phyloP scores from a whole-genome alignment of 208 protist genomes.

The Strigomonas culicis region DNA sequence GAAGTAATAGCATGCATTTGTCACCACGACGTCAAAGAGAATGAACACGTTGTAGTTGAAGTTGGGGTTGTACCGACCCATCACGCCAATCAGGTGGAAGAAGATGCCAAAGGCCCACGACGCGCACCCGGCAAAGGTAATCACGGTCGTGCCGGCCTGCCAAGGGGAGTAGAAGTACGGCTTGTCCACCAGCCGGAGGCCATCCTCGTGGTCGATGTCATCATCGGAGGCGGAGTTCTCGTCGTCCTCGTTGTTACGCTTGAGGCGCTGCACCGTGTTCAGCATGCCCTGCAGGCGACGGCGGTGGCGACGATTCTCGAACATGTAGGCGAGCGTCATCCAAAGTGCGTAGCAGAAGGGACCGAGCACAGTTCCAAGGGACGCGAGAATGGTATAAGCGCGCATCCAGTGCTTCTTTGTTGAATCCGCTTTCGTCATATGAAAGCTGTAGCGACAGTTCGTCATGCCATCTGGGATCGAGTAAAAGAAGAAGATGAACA shows the following conservation, averaged over 20 bases:
- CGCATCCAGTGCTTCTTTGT: conserved; percentile 13
- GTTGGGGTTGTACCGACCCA: conserved; percentile 17
- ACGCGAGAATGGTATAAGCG: conserved; percentile 16
- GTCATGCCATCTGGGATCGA: conserved; percentile 29
- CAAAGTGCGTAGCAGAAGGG: conserved; percentile 22
- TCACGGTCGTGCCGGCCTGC: conserved; percentile 20
- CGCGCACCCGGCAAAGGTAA: conserved; percentile 24
- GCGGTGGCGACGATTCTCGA: conserved; percentile 6
- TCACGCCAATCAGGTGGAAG: conserved; percentile 23
- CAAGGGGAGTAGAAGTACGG: not conserved
- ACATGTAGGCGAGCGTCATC: conserved; percentile 28
- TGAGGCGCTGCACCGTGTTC: not conserved
- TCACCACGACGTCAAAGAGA: conserved; percentile 28
- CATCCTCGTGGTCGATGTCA: conserved; percentile 12
- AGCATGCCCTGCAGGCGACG: no score
- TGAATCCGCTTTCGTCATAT: not conserved
- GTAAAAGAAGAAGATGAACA: conserved; percentile 44
- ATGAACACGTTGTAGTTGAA: conserved; percentile 31
- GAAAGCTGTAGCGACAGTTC: conserved; percentile 16
- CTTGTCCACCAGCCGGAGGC: no score
- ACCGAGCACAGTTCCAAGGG: conserved; percentile 23
- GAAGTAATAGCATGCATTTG: conserved; percentile 19
- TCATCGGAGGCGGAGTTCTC: conserved; percentile 4
- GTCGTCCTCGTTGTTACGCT: not conserved
- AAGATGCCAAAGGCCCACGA: conserved; percentile 26